Conservation (phyloP, 345 rosid species). For the Anacardium occidentale region DNA sequence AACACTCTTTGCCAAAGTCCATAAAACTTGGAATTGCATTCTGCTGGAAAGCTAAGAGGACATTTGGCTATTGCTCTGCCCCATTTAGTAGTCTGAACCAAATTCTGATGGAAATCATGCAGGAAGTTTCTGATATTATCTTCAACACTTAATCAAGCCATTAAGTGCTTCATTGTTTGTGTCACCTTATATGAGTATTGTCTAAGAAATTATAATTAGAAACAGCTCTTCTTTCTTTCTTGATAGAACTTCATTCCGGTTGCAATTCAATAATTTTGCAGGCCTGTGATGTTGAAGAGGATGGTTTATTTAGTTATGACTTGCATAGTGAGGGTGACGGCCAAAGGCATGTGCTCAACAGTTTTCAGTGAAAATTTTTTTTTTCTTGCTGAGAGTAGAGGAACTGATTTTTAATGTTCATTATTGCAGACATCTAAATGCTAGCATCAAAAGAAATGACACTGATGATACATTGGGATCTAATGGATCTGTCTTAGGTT, state of each 20-base stretch:
- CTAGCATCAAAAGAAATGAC: slow-evolving; percentile 43
- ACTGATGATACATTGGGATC: slow-evolving; percentile 45
- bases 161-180: neutral
- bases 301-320: slow-evolving; percentile 80
- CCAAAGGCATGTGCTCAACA: slow-evolving; percentile 44
- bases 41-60: neutral
- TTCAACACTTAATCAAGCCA: neutral
- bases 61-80: neutral
- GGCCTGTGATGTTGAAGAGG: slow-evolving; percentile 84
- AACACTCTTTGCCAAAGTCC: neutral
- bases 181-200: neutral
- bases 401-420: slow-evolving; percentile 6
- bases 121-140: neutral
- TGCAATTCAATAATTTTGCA: slow-evolving; percentile 32
- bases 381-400: slow-evolving; percentile 15
- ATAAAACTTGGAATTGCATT: neutral
- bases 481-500: slow-evolving; percentile 58
- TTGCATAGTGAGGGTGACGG: slow-evolving; percentile 88
- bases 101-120: neutral
- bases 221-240: slow-evolving; percentile 21
- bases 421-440: slow-evolving; percentile 67
- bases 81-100: neutral
- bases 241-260: neutral
- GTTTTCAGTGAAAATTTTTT: slow-evolving; percentile 11
- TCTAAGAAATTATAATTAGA: neutral